Conservation (phyloP, 1,284 basidiomycete species). For the Ustilago esculenta region DNA sequence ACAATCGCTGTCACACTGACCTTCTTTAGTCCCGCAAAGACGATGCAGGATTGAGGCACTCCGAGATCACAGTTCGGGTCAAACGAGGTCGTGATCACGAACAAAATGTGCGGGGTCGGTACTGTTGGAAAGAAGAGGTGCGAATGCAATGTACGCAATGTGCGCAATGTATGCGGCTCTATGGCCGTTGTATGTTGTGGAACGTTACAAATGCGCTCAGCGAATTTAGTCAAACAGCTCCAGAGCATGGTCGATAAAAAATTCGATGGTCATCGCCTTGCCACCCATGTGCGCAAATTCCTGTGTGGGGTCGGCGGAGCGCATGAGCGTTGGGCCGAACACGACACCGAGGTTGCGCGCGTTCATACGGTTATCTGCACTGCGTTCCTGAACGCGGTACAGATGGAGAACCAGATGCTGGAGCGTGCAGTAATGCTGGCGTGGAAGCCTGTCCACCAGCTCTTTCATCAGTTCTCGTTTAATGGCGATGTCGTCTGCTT, state of each 20-base stretch:
- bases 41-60: too few relatives aligned
- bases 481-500: conserved; percentile 9
- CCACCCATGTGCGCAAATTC: conserved; percentile 98
- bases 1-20: too few relatives aligned
- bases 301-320: conserved; percentile 82
- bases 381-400: conserved; percentile 68
- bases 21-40: too few relatives aligned
- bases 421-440: conserved; percentile 86
- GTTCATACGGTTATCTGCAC: conserved; percentile 87
- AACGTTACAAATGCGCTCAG: too few relatives aligned
- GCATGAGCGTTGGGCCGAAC: conserved; percentile 95
- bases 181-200: too few relatives aligned
- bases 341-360: conserved; percentile 98
- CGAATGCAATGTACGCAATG: too few relatives aligned
- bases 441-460: conserved; percentile 81
- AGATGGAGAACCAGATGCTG: conserved; percentile 86
- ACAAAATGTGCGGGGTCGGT: too few relatives aligned
- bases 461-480: conserved; percentile 69
- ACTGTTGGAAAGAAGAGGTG: too few relatives aligned
- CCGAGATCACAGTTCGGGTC: too few relatives aligned
- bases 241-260: conserved; percentile 40
- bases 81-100: too few relatives aligned
- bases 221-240: conserved; percentile 23
- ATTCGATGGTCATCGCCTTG: conserved; percentile 79
- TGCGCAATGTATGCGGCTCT: too few relatives aligned